Evolutionary conservation across 225 moss, liverwort and hornwort species (phyloP), one percentile per base, ranked within the genome.

Genomic region (Anthoceros angustus): DNA sequence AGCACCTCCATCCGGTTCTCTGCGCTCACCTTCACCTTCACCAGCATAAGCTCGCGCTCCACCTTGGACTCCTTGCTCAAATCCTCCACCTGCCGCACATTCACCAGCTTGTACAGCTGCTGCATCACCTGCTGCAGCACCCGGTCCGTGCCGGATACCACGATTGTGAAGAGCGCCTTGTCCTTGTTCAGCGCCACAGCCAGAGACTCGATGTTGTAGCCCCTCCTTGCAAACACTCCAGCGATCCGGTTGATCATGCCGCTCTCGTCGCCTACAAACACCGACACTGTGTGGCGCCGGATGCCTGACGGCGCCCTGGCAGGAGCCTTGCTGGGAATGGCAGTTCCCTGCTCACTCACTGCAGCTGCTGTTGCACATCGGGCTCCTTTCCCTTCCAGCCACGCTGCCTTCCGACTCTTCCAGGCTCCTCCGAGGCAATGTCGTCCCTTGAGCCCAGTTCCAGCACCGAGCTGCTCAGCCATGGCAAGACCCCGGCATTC

Each of bases 191-290:
- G 72, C 14, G 91, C 91, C 42, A 98, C 95, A 55, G 88, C 95
- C 70, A 98, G 67, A 2, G 92, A 98, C 71, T 98, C 95, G 50
- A 98, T 98, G 72, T 98, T 92, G 74, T 92, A 98, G 15, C 95
- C 95, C 50, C 95, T 81, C 6, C 92, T 80, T 8, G 95, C 88
- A 76, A 98, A 77, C 25, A 98, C 95, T 14, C 95, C 95, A 14
- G 95, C 92, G 55, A 91, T 92, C 70, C 91, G 80, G 70, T 98
- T 98, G 69, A 98, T 91, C 91, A 98, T 98, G 73, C 95, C 92
- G 70, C 92, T 98, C 74, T 89, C 95, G 60, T 98, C 95, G 63
- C 95, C 95, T 21, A 92, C 95, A 45, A 87, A 98, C 41, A 98
- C 91, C 23, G 95, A 98, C 66, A 98, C 86, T 0, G 95, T 92